Evolutionary conservation across 2,329 filamentous ascomycete species (phyloP).

Genomic region (Penicillium rolfsii): DNA sequence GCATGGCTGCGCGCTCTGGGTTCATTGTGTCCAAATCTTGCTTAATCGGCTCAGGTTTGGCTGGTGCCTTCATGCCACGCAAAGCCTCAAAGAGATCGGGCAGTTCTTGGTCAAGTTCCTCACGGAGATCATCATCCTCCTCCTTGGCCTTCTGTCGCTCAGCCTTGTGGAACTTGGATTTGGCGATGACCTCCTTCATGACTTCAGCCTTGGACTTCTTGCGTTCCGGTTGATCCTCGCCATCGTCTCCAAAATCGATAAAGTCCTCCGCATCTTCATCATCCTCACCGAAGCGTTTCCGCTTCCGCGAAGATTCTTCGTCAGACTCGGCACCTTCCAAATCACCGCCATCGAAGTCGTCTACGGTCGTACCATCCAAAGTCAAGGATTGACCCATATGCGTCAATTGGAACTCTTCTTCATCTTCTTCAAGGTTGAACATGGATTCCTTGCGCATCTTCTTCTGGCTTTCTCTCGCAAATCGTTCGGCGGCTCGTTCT

Average conservation of each 20-base stretch:
- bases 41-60: slow-evolving; percentile 54
- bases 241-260: slow-evolving; percentile 52
- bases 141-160: slow-evolving; percentile 92
- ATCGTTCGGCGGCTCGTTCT: slow-evolving; percentile 87
- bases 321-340: slow-evolving; percentile 56
- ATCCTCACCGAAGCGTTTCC: slow-evolving; percentile 53
- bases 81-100: slow-evolving; percentile 75
- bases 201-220: slow-evolving; percentile 97
- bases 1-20: slow-evolving; percentile 63
- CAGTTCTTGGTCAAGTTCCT: slow-evolving; percentile 82
- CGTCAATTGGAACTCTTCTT: slow-evolving; percentile 72
- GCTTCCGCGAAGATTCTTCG: slow-evolving; percentile 60
- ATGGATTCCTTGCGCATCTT: slow-evolving; percentile 75
- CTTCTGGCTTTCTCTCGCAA: slow-evolving; percentile 82
- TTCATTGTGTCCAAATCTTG: slow-evolving; percentile 59
- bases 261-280: slow-evolving; percentile 47
- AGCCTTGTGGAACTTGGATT: slow-evolving; percentile 94
- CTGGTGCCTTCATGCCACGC: slow-evolving; percentile 57
- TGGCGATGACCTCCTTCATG: slow-evolving; percentile 96
- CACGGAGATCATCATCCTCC: slow-evolving; percentile 84
- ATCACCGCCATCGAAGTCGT: slow-evolving; percentile 82
- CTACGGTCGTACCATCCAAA: slow-evolving; percentile 61
- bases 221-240: slow-evolving; percentile 67
- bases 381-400: slow-evolving; percentile 78
- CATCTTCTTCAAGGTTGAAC: slow-evolving; percentile 89